A percentile compares a stretch with the other conserved stretches of the same genome.
These are phyloP conservation scores for Trametes elegans DNA, from an alignment of 768 basidiomycete species.

Conservation along the genomic window DNA sequence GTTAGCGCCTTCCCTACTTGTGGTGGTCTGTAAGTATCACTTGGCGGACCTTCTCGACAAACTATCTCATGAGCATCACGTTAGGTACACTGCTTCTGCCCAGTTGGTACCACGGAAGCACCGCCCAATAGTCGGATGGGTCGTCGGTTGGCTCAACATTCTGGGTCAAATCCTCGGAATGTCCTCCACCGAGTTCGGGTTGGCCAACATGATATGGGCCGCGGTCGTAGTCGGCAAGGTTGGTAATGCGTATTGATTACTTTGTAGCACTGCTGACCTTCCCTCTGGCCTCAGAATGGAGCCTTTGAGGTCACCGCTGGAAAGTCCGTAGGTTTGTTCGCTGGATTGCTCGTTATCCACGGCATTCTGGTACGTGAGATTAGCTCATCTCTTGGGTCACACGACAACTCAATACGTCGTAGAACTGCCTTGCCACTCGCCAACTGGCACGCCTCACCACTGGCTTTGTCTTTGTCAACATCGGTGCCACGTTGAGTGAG, in stretches of 20 bases:
- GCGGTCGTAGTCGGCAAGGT: slow-evolving; percentile 63
- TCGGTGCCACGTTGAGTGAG: slow-evolving; percentile 56
- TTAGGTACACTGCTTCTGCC: slow-evolving; percentile 82
- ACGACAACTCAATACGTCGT: background rate
- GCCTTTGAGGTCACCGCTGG: slow-evolving; percentile 61
- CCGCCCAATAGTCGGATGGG: slow-evolving; percentile 72
- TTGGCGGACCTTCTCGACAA: background rate
- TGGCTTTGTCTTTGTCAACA: slow-evolving; percentile 83
- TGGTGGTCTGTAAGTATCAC: slow-evolving; percentile 56
- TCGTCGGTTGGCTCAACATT: slow-evolving; percentile 83
- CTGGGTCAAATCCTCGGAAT: slow-evolving; percentile 85
- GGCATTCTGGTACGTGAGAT: slow-evolving; percentile 54
- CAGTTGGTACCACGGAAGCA: slow-evolving; percentile 62
- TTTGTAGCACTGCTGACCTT: slow-evolving; percentile 4
- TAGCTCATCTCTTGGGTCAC: background rate
- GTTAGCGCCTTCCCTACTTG: slow-evolving; percentile 76
- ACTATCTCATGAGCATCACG: background rate
- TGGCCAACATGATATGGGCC: slow-evolving; percentile 77
- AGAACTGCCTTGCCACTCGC: slow-evolving; percentile 74
- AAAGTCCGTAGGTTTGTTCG: slow-evolving; percentile 77
- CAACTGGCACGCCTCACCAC: slow-evolving; percentile 72
- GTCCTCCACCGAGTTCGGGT: slow-evolving; percentile 83
- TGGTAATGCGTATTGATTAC: slow-evolving; percentile 14
- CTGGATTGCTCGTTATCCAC: slow-evolving; percentile 72
- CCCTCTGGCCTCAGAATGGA: slow-evolving; percentile 44